Conservation (phyloP, 139 green algal genomes). For the Chlorella sp. region DNA sequence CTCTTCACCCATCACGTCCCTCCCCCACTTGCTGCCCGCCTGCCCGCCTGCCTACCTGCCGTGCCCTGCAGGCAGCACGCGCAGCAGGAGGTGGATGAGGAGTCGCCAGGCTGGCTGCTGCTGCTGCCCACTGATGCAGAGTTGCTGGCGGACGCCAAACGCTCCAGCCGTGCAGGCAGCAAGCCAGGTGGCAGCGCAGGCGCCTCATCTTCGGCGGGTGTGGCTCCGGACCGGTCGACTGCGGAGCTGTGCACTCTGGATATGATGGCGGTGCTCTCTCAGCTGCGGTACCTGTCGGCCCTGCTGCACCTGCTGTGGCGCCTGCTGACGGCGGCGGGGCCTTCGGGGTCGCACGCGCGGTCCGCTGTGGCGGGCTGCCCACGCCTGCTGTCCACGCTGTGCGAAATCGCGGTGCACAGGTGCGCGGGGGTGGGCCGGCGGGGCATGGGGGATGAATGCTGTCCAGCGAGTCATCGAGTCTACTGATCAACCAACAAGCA, state of each 20-base stretch:
- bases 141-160: constrained; percentile 10
- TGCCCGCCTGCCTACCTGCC: neutral
- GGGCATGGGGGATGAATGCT: too few species aligned
- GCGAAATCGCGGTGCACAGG: constrained; percentile 28
- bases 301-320: constrained; percentile 32
- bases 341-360: constrained; percentile 4
- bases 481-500: too few species aligned
- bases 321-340: constrained; percentile 13
- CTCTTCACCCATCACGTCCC: neutral
- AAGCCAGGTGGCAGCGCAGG: neutral
- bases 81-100: constrained; percentile 7
- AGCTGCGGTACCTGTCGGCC: constrained; percentile 27
- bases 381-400: constrained; percentile 21
- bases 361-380: constrained; percentile 2
- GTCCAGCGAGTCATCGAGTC: too few species aligned
- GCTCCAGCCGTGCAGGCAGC: neutral
- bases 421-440: neutral
- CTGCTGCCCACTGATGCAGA: constrained; percentile 13
- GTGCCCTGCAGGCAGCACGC: constrained; percentile 4
- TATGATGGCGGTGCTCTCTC: constrained; percentile 23
- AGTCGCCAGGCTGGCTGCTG: constrained; percentile 9
- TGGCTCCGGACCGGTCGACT: neutral
- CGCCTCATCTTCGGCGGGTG: too few species aligned
- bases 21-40: neutral
- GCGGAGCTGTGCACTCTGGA: constrained; percentile 12